Base-by-base conservation (phyloP, 768 basidiomycete species). In the Amanita inopinata region DNA sequence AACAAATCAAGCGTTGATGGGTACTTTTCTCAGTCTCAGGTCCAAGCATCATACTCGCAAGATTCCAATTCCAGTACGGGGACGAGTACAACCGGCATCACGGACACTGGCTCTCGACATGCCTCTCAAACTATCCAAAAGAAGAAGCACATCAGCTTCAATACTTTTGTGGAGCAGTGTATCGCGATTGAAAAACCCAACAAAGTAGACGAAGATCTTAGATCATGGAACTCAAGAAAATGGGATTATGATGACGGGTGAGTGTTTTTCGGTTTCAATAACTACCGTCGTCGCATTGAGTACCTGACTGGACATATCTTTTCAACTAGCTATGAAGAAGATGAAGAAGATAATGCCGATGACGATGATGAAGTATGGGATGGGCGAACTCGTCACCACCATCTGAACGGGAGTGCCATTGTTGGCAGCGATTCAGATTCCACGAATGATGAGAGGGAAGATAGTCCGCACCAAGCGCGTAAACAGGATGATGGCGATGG, bases 81-180 rank as follows among this genome's bases (percentile, higher is more conserved):
- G 48, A 46, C 43, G 52, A 49, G 43, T 31, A 44, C 30, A 51
- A 52, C 46, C 45, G 46, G 40, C 35, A 47, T 38, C 23, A 43
- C 4, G 36, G 39, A 42, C 51, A 54, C 33, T 52, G 49, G 48
- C 41, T 41, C 55, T 51, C 28, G 51, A 46, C 49, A 49, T 46
- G 46, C 48, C 62, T 38, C 49, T 30, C 44, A 46, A 17, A 39
- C 36, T 27, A 38, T 46, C 19, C 49, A 56, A 46, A 81, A 80
- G 69, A 87, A 82, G 66, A 82, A 82, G 49, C 94, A 96, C 59
- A 97, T 98, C 65, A 83, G 75, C 52, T 98, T 98, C 73, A 98
- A 97, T 61, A 94, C 93, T 0, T 96, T 93, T 57, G 94, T 99
- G 28, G 87, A 96, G 59, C 94, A 97, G 59, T 91, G 79, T 56